Percentiles rank a stretch among this genome's conserved stretches.
Conservation (phyloP, 371 early-diverging fungal species). For the Rhizopus microsporus region DNA sequence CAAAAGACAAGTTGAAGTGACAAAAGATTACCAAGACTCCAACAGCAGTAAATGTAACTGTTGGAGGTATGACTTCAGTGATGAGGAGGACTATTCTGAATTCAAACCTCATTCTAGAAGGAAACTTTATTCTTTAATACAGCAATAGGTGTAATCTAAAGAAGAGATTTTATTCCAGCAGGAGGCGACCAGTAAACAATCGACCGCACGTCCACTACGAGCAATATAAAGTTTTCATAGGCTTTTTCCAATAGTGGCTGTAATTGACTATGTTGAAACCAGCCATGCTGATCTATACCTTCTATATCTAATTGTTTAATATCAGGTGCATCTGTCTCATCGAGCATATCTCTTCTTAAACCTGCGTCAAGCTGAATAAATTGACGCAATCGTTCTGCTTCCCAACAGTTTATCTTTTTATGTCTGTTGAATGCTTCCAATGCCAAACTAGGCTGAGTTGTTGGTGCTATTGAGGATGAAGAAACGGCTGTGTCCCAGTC, state of each 20-base stretch:
- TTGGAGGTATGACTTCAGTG: too few species aligned
- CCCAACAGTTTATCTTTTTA: conserved; percentile 25
- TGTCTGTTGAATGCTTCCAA: conserved; percentile 27
- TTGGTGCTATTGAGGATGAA: neutral
- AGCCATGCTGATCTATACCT: conserved; percentile 21
- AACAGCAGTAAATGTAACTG: too few species aligned
- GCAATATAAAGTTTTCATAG: conserved; percentile 38
- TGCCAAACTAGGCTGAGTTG: conserved; percentile 9
- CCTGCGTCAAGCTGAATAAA: conserved; percentile 20
- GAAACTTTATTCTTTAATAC: neutral
- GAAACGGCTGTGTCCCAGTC: neutral
- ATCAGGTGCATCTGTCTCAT: neutral
- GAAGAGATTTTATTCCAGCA: conserved; percentile 21
- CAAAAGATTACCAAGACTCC: too few species aligned
- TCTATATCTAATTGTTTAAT: conserved; percentile 12
- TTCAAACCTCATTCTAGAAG: neutral
- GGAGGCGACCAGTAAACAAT: conserved; percentile 29
- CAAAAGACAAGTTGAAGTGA: too few species aligned
- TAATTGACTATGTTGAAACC: conserved; percentile 26
- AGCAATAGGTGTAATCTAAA: neutral
- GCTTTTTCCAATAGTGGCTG: conserved; percentile 33
- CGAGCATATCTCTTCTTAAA: conserved; percentile 14
- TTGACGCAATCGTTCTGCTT: conserved; percentile 38
- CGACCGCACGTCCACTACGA: conserved; percentile 33
- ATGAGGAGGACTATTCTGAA: too few species aligned